A percentile compares a stretch with the other conserved stretches of the same genome.
phyloP scores from a whole-genome alignment of 208 protist genomes.

The Acanthamoeba divionensis region DNA sequence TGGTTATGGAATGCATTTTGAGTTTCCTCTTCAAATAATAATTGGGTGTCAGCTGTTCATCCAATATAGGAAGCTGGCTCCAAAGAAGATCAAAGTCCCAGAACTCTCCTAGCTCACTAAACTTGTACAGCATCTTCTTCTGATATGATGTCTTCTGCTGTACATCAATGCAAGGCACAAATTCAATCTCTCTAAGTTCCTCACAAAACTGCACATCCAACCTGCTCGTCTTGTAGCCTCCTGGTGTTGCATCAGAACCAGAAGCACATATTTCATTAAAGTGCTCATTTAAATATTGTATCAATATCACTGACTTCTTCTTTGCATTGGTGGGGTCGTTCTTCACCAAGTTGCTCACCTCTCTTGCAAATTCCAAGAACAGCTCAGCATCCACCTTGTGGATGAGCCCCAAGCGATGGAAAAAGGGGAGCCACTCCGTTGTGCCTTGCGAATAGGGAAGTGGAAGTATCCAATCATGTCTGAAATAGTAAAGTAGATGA shows the following conservation, averaged over 20 bases:
- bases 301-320: not conserved
- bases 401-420: not conserved
- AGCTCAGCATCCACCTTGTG: not conserved
- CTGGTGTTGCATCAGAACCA: too few relatives aligned
- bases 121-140: not conserved
- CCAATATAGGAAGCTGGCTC: not conserved
- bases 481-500: not conserved
- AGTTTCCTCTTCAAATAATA: not conserved
- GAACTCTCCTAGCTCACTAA: not conserved
- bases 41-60: not conserved
- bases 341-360: not conserved
- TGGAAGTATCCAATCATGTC: not conserved
- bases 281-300: conserved; percentile 24
- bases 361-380: not conserved
- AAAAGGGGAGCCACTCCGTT: not conserved
- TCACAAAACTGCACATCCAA: not conserved
- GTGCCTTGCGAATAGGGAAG: not conserved
- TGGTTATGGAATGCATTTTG: not conserved
- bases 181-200: not conserved
- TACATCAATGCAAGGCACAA: conserved; percentile 41
- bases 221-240: too few relatives aligned
- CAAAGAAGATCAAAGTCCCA: conserved; percentile 40
- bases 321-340: not conserved
- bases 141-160: not conserved
- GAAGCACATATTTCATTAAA: conserved; percentile 30